Base-by-base conservation (phyloP, 164 flowering plant genomes). In the Malania oleifera region DNA sequence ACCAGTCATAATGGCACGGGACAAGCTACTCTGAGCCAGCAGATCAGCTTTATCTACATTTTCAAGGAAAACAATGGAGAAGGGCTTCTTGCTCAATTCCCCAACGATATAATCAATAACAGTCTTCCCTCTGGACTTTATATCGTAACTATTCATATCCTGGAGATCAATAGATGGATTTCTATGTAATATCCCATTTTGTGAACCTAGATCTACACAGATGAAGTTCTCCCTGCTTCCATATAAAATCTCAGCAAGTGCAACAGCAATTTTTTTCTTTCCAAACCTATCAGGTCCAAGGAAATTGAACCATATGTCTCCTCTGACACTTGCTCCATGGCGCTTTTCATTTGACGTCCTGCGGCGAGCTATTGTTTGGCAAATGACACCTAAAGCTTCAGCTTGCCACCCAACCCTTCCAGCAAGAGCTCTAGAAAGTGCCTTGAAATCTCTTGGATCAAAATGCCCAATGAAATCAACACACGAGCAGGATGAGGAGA, bases 41-140 rank as follows among this genome's bases (percentile, higher is more conserved):
- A 69, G 15, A 79, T 91, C 96, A 26, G 96, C 93, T 67, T 75
- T 75, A 29, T 82, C 89, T 9, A 88, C 73, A 69, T 91, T 85
- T 64, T 90, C 97, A 43, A 95, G 84, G 66, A 83, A 83, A 25
- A 95, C 92, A 60, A 95, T 75, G 5, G 87, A 75, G 27, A 62
- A 51, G 8, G 91, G 95, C 50, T 73, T 85, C 80, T 73, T 83
- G 60, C 72, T 53, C 52, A 90, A 54, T 60, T 85, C 86, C 27
- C 65, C 83, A 1, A 81, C 86, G 61, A 95, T 70, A 54, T 61
- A 70, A 73, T 86, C 99, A 56, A 85, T 78, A n/a, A 65, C 66
- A 8, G 83, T 91, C 77, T 84, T 84, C 41, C 95, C 93, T 67
- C 96, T 69, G 25, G 76, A 77, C 38, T 29, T 65, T n/a, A 41